Conservation (phyloP, 2,329 filamentous ascomycete species). For the Fonsecaea pedrosoi region DNA sequence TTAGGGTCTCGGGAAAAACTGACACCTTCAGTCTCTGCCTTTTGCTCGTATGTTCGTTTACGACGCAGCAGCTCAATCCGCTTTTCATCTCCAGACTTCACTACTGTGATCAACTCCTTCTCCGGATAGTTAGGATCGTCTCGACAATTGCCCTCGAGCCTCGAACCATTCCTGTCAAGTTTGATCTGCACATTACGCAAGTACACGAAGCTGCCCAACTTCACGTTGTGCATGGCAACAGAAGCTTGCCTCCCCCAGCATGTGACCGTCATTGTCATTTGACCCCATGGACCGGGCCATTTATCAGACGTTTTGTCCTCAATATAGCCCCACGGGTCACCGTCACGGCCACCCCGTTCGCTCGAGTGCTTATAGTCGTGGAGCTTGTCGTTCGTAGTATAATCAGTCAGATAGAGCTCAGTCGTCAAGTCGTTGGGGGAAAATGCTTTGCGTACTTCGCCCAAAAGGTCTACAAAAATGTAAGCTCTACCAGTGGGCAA, state of each 20-base stretch:
- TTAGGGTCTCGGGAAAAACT: slow-evolving; percentile 35
- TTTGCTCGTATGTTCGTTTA: slow-evolving; percentile 65
- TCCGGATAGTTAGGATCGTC: slow-evolving; percentile 60
- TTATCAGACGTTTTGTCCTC: slow-evolving; percentile 44
- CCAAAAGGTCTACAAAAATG: slow-evolving; percentile 73
- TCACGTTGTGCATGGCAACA: slow-evolving; percentile 63
- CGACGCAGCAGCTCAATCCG: slow-evolving; percentile 65
- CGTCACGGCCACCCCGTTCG: slow-evolving; percentile 50
- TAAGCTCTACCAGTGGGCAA: slow-evolving; percentile 39
- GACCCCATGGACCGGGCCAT: slow-evolving; percentile 79
- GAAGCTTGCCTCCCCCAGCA: slow-evolving; percentile 72
- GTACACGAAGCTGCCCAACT: slow-evolving; percentile 66
- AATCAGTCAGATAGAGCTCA: slow-evolving; percentile 80
- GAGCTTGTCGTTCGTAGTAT: slow-evolving; percentile 73
- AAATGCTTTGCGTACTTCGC: slow-evolving; percentile 70
- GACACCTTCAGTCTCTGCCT: slow-evolving; percentile 42
- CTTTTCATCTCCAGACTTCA: slow-evolving; percentile 52
- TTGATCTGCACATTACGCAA: slow-evolving; percentile 76
- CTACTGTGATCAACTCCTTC: slow-evolving; percentile 65
- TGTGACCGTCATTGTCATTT: slow-evolving; percentile 72
- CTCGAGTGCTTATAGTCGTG: slow-evolving; percentile 58
- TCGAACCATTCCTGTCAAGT: slow-evolving; percentile 56
- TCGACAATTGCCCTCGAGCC: slow-evolving; percentile 75
- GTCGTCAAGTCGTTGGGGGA: slow-evolving; percentile 53
- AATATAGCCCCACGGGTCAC: slow-evolving; percentile 65